A percentile compares a stretch with the other conserved stretches of the same genome.
These are phyloP conservation scores for Colletotrichum sansevieriae DNA, from an alignment of 2,329 filamentous ascomycete species.

Conservation along the genomic window DNA sequence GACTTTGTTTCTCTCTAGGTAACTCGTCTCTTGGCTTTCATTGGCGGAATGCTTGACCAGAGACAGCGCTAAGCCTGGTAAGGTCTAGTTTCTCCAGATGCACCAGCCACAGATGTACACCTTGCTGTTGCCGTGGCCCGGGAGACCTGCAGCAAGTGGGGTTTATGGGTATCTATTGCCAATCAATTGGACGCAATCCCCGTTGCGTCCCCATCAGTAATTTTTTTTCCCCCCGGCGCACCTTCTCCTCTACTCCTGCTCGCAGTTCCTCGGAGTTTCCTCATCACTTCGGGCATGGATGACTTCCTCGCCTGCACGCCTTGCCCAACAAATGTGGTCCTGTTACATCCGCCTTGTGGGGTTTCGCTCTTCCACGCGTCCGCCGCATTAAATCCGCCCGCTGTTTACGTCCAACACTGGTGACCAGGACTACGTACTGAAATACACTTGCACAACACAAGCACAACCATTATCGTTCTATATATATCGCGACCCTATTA, in stretches of 20 bases:
- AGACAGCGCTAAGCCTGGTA: neutral
- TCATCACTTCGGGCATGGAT: constrained; percentile 3
- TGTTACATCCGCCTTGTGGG: constrained; percentile 8
- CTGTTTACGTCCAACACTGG: constrained; percentile 2
- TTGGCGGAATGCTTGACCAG: neutral
- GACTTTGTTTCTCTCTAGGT: constrained; percentile 13
- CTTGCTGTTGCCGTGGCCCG: constrained; percentile 31
- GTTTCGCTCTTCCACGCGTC: neutral
- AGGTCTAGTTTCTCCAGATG: neutral
- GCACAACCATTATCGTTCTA: neutral
- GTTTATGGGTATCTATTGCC: constrained; percentile 32
- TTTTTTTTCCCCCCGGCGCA: neutral
- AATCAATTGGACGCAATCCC: constrained; percentile 37
- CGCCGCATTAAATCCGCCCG: constrained; percentile 11
- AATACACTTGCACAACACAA: constrained; percentile 2
- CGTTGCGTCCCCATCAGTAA: constrained; percentile 1
- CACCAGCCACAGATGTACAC: constrained; percentile 38
- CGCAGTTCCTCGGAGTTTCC: constrained; percentile 22
- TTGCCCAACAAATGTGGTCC: too few species aligned
- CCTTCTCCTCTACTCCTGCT: neutral
- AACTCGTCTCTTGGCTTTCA: neutral
- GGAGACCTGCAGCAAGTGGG: constrained; percentile 31
- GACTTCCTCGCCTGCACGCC: neutral
- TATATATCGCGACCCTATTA: neutral
- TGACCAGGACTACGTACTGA: too few species aligned